Conservation (phyloP, 306 rosid genomes). For the Elaeagnus macrophylla region DNA sequence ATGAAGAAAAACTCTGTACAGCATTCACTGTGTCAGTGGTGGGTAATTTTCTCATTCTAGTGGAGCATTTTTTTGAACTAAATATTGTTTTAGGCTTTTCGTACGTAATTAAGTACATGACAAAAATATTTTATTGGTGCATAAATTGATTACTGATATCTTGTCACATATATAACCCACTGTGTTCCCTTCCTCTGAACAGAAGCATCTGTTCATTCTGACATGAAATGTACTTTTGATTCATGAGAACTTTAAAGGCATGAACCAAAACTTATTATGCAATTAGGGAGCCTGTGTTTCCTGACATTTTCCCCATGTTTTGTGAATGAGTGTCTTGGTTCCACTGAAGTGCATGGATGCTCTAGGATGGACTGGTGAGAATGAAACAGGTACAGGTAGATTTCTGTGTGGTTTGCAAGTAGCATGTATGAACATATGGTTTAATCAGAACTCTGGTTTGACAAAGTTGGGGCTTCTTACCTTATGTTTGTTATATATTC, state of each 20-base stretch:
- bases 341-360: neutral
- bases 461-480: neutral
- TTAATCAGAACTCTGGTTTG: neutral
- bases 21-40: slow-evolving; percentile 92
- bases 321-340: neutral
- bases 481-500: neutral
- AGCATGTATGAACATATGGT: neutral
- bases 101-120: neutral
- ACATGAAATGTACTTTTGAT: too few relatives aligned
- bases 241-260: neutral
- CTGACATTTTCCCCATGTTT: neutral
- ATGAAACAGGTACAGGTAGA: slow-evolving; percentile 1
- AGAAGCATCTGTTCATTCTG: too few relatives aligned
- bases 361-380: neutral
- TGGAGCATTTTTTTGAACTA: neutral
- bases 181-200: too few relatives aligned
- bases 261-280: neutral
- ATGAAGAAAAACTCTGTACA: slow-evolving; percentile 62
- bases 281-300: neutral
- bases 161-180: too few relatives aligned
- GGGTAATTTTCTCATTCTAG: slow-evolving; percentile 16
- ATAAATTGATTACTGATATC: neutral
- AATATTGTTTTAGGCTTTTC: neutral
- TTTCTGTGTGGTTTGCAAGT: neutral
- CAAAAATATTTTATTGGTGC: neutral